phyloP scores from a whole-genome alignment of 2,329 filamentous ascomycete genomes.

The Capronia americana region DNA sequence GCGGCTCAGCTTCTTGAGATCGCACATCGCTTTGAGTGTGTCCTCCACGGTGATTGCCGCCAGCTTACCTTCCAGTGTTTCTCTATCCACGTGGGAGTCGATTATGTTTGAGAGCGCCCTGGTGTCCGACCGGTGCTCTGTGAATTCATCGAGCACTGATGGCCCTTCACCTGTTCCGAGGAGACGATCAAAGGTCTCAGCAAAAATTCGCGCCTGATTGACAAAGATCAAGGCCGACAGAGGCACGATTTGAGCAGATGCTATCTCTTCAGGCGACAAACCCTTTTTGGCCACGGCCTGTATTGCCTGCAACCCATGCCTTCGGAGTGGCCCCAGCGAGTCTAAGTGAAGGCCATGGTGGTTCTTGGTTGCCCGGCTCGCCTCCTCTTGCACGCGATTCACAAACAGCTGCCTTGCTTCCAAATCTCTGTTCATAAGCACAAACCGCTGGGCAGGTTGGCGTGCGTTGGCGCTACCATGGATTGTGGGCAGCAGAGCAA shows the following conservation, averaged over 20 bases:
- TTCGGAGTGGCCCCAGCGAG: constrained; percentile 52
- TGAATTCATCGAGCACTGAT: constrained; percentile 64
- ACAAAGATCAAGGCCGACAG: constrained; percentile 70
- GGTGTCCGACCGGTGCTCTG: constrained; percentile 46
- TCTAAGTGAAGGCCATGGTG: constrained; percentile 60
- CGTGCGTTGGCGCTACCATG: constrained; percentile 64
- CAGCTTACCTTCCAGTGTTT: constrained; percentile 1
- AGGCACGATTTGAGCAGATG: constrained; percentile 64
- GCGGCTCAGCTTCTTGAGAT: constrained; percentile 48
- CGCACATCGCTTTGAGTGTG: constrained; percentile 61
- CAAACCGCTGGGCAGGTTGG: constrained; percentile 58
- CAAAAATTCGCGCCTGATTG: constrained; percentile 74
- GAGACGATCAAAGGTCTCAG: constrained; percentile 74
- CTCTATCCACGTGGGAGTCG: background rate
- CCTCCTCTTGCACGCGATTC: constrained; percentile 66
- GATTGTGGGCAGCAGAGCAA: constrained; percentile 59
- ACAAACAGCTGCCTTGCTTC: constrained; percentile 66
- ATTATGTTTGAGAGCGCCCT: background rate
- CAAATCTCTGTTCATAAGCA: constrained; percentile 54
- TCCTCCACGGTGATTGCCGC: constrained; percentile 64
- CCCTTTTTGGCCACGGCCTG: constrained; percentile 16
- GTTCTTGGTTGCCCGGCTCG: constrained; percentile 64
- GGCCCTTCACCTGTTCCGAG: constrained; percentile 56
- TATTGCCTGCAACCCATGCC: constrained; percentile 16
- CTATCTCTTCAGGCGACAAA: constrained; percentile 23